Evolutionary conservation across 164 flowering plant genomes (phyloP), one percentile per base, ranked within the genome.

Genomic region (Macadamia integrifolia): DNA sequence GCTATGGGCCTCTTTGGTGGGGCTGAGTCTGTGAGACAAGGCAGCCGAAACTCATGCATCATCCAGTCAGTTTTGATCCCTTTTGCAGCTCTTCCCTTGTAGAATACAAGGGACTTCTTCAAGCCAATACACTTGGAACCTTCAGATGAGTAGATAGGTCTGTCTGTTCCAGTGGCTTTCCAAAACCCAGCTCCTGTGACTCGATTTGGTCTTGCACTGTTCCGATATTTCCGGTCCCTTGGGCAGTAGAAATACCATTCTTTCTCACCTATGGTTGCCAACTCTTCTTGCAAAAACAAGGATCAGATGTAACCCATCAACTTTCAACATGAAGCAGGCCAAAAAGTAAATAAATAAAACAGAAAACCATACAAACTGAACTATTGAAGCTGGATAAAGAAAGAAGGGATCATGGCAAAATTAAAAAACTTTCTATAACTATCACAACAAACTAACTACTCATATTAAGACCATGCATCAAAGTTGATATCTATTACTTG

Each of bases 221-320:
- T 94, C 65, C 95, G 71, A 69, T 94, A 94, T 63, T 94, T 94
- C 52, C 97, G 71, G 72, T 92, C 98, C 82, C 99, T 87, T 6
- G 96, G 95, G 71, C 97, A 90, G 79, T 85, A 94, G 80, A 94
- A 94, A 59, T 94, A 94, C 97, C 99, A 94, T 72, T 94, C 99
- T 70, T 89, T 91, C 69, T 94, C 97, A 18, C 97, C 99, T 0
- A 81, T 82, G 7, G 81, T 75, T 68, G 94, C 97, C 80, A 93
- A 46, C 77, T 79, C 89, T 86, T 61, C 77, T 76, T 73, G 57
- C 74, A 74, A 44, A 64, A 44, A 64, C 64, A 55, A 35, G 29
- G 65, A 61, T 43, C 14, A 68, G 60, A 67, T 62, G 35, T 10
- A 56, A 55, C 48, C 30, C 32, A 43, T 61, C 70, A 67, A 46